Conservation (phyloP, 768 basidiomycete species). For the Exidia glandulosa region DNA sequence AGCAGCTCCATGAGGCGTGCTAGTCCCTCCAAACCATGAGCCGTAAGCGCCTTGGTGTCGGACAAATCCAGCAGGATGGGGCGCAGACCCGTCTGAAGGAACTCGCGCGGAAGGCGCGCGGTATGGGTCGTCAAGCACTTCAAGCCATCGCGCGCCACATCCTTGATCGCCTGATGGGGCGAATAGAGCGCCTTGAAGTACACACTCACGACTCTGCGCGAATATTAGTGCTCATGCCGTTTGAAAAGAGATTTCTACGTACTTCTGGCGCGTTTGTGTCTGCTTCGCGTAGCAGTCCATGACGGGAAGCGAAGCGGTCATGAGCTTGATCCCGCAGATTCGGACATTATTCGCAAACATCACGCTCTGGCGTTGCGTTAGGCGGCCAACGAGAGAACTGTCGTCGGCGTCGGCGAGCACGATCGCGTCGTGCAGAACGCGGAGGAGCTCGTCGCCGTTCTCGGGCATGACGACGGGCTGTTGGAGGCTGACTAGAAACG, state of each 20-base stretch:
- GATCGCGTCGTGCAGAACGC: constrained; percentile 85
- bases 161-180: constrained; percentile 79
- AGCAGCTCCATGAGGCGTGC: constrained; percentile 87
- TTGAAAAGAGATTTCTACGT: constrained; percentile 4
- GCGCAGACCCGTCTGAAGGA: constrained; percentile 87
- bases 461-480: constrained; percentile 79
- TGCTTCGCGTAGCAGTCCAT: constrained; percentile 89
- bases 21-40: constrained; percentile 85
- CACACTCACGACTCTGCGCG: constrained; percentile 72
- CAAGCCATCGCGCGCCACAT: constrained; percentile 89
- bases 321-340: constrained; percentile 83
- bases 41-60: constrained; percentile 87
- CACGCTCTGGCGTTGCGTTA: constrained; percentile 63
- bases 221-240: constrained; percentile 1
- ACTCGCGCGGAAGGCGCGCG: constrained; percentile 84
- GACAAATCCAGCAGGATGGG: constrained; percentile 97
- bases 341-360: constrained; percentile 81
- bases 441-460: constrained; percentile 82
- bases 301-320: constrained; percentile 90
- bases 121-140: constrained; percentile 83
- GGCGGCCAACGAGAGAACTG: constrained; percentile 61
- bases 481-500: constrained; percentile 81
- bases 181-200: constrained; percentile 99
- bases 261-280: constrained; percentile 78
- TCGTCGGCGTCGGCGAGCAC: constrained; percentile 96